Conservation (phyloP, 2,329 filamentous ascomycete species). For the Gremmenia infestans region DNA sequence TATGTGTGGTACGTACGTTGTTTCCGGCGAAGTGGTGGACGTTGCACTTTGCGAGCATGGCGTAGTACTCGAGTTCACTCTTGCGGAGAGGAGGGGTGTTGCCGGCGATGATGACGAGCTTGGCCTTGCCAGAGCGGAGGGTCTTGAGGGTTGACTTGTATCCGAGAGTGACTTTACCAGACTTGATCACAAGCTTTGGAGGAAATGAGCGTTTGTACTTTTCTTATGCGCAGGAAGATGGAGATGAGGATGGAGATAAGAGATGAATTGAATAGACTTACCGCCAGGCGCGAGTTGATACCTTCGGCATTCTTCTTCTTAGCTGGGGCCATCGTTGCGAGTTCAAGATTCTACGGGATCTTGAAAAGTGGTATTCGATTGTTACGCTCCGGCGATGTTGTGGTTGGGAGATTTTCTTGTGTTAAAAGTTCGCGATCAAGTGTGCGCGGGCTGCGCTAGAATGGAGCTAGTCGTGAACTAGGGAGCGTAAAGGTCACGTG, state of each 20-base stretch:
- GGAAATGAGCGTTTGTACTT: background rate
- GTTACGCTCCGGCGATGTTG: constrained; percentile 34
- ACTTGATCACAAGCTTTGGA: constrained; percentile 53
- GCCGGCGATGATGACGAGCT: constrained; percentile 92
- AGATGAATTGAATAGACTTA: background rate
- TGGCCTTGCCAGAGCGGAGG: constrained; percentile 93
- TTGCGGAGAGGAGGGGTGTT: constrained; percentile 98
- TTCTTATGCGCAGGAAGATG: background rate
- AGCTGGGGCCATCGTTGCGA: constrained; percentile 39
- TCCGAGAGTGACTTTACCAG: constrained; percentile 77
- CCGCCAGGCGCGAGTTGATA: constrained; percentile 57
- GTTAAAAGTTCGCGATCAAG: constrained; percentile 46
- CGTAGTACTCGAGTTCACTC: constrained; percentile 94
- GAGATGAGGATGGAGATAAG: background rate
- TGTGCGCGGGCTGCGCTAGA: constrained; percentile 44
- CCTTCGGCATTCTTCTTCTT: constrained; percentile 84
- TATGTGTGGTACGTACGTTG: constrained; percentile 73
- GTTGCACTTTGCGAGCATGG: constrained; percentile 86
- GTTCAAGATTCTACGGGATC: constrained; percentile 27
- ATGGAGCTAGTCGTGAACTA: background rate
- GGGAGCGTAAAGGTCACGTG: background rate
- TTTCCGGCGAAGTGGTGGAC: constrained; percentile 98
- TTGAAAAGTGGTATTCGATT: constrained; percentile 22
- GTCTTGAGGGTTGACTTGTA: constrained; percentile 89
- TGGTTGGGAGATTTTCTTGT: constrained; percentile 1